phyloP scores from a whole-genome alignment of 2,329 filamentous ascomycete species.

The Periconia digitata region DNA sequence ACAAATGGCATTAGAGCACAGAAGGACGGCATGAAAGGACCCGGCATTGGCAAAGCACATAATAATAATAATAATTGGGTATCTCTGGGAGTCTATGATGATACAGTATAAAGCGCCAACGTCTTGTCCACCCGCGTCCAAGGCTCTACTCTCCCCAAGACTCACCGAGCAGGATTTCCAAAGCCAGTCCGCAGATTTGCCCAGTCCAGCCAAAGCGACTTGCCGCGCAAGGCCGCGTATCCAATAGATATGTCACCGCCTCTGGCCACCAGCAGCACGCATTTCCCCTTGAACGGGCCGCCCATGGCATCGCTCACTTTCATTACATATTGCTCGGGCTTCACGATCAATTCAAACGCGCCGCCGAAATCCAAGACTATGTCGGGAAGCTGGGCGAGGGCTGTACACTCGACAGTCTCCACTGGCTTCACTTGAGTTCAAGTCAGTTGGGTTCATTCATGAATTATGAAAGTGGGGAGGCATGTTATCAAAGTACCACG shows the following conservation, averaged over 20 bases:
- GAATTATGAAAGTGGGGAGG: no score
- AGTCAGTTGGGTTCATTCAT: no score
- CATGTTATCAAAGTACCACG: no score
- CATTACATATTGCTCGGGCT: slow-evolving; percentile 9
- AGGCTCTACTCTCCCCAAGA: neutral
- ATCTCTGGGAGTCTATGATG: neutral
- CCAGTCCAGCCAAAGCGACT: slow-evolving; percentile 10
- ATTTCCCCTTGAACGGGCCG: slow-evolving; percentile 5
- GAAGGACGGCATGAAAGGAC: neutral
- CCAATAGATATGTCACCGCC: slow-evolving; percentile 7
- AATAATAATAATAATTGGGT: neutral
- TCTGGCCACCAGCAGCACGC: slow-evolving; percentile 4
- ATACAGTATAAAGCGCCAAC: neutral
- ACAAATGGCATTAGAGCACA: no score
- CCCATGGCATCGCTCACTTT: slow-evolving; percentile 4
- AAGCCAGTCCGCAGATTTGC: slow-evolving; percentile 9
- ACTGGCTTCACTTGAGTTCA: slow-evolving; percentile 5
- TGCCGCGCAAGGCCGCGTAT: slow-evolving; percentile 8
- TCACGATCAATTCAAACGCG: slow-evolving; percentile 4
- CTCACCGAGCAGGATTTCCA: neutral
- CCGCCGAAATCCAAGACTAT: slow-evolving; percentile 5
- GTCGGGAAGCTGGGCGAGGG: slow-evolving; percentile 2
- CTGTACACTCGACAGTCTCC: slow-evolving; percentile 6
- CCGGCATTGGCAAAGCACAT: neutral
- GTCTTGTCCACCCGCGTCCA: neutral